Conservation (phyloP, 495 filamentous ascomycete genomes). For the Hamigera avellanea region DNA sequence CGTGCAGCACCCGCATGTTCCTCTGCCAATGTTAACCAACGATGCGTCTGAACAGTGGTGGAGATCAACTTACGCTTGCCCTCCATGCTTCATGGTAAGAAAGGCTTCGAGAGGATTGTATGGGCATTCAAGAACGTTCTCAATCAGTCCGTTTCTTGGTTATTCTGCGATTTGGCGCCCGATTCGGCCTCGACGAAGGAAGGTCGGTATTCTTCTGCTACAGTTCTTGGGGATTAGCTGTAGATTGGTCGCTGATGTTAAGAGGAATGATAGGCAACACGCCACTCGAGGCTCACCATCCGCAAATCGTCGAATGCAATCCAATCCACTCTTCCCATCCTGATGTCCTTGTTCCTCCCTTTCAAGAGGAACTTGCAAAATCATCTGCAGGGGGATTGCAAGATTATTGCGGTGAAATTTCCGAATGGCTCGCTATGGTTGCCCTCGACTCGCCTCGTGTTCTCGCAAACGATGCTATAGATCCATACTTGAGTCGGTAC, state of each 20-base stretch:
- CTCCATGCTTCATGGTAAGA: conserved; percentile 84
- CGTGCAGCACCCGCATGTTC: conserved; percentile 1
- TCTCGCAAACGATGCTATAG: conserved; percentile 51
- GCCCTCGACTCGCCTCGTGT: conserved; percentile 64
- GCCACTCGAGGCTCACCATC: conserved; percentile 43
- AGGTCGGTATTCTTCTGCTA: conserved; percentile 12
- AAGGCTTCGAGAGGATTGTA: conserved; percentile 74
- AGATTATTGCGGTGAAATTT: conserved; percentile 49
- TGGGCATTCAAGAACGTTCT: conserved; percentile 81
- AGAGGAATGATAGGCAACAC: conserved; percentile 15
- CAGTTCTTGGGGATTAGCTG: neutral
- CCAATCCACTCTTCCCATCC: conserved; percentile 16
- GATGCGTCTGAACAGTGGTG: conserved; percentile 43
- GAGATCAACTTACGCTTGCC: conserved; percentile 69
- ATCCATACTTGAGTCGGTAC: conserved; percentile 78
- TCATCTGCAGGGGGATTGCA: conserved; percentile 37
- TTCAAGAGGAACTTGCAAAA: conserved; percentile 32
- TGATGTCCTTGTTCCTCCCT: conserved; percentile 33
- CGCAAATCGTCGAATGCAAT: conserved; percentile 31
- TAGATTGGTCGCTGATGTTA: conserved; percentile 2
- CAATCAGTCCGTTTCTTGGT: conserved; percentile 59
- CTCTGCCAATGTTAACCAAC: neutral
- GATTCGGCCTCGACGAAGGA: conserved; percentile 10
- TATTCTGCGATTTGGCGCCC: conserved; percentile 56
- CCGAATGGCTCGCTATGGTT: conserved; percentile 79